Evolutionary conservation across 352 stramenopile species (phyloP).

Genomic region (Phytopythium ostracodes): DNA sequence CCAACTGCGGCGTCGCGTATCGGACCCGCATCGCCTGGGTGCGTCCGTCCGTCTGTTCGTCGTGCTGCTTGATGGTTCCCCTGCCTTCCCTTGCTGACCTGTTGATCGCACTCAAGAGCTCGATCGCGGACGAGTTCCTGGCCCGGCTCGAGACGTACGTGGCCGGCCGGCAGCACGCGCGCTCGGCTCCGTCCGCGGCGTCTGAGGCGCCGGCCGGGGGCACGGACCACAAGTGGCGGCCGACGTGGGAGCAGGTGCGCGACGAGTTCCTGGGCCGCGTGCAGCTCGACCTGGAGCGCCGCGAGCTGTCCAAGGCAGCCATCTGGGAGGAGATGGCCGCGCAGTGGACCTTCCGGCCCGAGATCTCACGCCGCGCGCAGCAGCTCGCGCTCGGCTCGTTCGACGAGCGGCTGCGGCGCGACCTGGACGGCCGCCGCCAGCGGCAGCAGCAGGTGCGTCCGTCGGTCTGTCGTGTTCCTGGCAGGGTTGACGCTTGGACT

Average conservation of each 20-base stretch:
- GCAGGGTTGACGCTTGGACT: no score
- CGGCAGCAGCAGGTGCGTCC: slow-evolving; percentile 31
- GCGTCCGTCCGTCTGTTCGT: no score
- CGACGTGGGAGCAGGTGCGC: slow-evolving; percentile 45
- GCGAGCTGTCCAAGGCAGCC: slow-evolving; percentile 36
- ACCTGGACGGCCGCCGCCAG: slow-evolving; percentile 41
- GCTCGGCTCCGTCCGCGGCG: slow-evolving; percentile 16
- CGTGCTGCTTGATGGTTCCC: no score
- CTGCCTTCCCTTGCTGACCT: not conserved
- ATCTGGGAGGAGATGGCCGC: slow-evolving; percentile 49
- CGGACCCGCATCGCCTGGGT: slow-evolving; percentile 66
- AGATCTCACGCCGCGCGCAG: slow-evolving; percentile 40
- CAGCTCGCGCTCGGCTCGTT: slow-evolving; percentile 48
- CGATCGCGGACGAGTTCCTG: slow-evolving; percentile 62
- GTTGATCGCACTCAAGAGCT: slow-evolving; percentile 21
- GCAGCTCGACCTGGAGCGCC: slow-evolving; percentile 54
- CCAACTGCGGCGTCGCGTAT: slow-evolving; percentile 71
- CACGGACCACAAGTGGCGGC: no score
- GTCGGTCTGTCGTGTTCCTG: no score
- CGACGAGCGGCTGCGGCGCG: slow-evolving; percentile 48
- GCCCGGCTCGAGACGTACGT: slow-evolving; percentile 44
- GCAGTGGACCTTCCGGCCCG: slow-evolving; percentile 53
- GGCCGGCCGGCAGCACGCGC: slow-evolving; percentile 10
- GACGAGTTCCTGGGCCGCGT: slow-evolving; percentile 65
- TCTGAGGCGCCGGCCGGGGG: not conserved